A percentile compares a stretch with the other conserved stretches of the same genome.
These are phyloP conservation scores for Hibiscus tridactylites DNA, from an alignment of 345 rosid genomes.

Conservation along the genomic window DNA sequence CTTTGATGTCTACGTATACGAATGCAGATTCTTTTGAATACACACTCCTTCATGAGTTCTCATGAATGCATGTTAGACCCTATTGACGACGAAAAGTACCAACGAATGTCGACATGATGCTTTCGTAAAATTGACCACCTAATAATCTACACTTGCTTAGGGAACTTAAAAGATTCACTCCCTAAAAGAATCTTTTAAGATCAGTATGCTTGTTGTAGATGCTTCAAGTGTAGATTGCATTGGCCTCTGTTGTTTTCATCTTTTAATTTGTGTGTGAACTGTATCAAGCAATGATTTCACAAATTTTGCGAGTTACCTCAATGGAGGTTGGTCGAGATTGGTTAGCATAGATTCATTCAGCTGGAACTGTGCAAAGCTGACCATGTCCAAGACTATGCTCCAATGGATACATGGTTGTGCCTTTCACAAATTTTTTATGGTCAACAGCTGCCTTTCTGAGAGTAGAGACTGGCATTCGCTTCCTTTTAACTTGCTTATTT, in stretches of 20 bases:
- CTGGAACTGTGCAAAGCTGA: conserved; percentile 47
- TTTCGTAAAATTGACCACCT: background rate
- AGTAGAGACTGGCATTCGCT: conserved; percentile 20
- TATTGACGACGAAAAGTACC: background rate
- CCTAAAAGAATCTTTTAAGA: background rate
- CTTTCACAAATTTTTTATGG: conserved; percentile 50
- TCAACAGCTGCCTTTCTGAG: conserved; percentile 42
- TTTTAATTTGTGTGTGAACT: background rate
- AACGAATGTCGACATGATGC: background rate
- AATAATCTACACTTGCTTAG: conserved; percentile 6
- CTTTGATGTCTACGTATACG: too few species aligned
- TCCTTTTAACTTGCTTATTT: conserved; percentile 38
- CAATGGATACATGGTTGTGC: conserved; percentile 52
- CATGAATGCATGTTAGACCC: background rate
- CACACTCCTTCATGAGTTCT: background rate
- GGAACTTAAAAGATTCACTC: background rate
- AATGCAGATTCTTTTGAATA: too few species aligned
- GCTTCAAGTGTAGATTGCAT: background rate
- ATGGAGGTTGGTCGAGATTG: background rate
- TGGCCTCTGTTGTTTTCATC: conserved; percentile 1
- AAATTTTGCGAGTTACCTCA: background rate
- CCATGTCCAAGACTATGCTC: conserved; percentile 68
- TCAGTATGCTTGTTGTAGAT: background rate
- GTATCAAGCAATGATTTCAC: conserved; percentile 5
- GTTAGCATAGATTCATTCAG: conserved; percentile 15